phyloP scores from a whole-genome alignment of 23 red algal genomes.

The Gracilariopsis chorda region DNA sequence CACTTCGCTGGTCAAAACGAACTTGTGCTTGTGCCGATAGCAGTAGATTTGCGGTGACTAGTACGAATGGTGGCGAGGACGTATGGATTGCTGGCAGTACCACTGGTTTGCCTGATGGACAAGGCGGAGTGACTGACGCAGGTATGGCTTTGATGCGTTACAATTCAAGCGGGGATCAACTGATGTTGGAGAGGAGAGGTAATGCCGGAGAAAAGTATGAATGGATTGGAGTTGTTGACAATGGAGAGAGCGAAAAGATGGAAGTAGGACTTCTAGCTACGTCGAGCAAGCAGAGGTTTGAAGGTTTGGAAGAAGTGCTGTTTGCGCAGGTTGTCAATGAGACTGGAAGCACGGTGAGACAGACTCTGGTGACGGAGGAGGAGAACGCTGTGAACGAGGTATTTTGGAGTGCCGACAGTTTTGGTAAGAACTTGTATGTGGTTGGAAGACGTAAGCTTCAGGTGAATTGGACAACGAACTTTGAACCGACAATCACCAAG shows the following conservation, averaged over 20 bases:
- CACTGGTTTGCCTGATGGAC: not conserved
- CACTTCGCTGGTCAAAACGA: not conserved
- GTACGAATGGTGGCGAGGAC: not conserved
- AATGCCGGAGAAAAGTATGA: not conserved
- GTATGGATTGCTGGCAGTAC: conserved; percentile 2
- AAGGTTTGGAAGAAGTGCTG: not conserved
- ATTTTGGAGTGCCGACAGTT: not conserved
- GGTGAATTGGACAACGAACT: not conserved
- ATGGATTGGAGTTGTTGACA: not conserved
- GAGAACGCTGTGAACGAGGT: not conserved
- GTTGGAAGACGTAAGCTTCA: not conserved
- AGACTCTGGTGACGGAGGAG: not conserved
- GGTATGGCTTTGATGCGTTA: conserved; percentile 21
- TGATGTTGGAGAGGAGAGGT: not conserved
- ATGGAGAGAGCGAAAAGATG: not conserved
- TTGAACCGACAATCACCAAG: not conserved
- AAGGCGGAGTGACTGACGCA: not conserved
- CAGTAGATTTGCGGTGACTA: not conserved
- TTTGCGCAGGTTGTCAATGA: not conserved
- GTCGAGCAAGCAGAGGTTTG: not conserved
- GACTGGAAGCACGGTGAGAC: not conserved
- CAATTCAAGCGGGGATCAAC: not conserved
- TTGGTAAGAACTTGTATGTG: not conserved
- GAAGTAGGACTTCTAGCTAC: not conserved
- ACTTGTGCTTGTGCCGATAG: not conserved